Evolutionary conservation across 202 grass and related monocot species (phyloP), one percentile per base, ranked within the genome.

Genomic region (Saccharum hybrid): DNA sequence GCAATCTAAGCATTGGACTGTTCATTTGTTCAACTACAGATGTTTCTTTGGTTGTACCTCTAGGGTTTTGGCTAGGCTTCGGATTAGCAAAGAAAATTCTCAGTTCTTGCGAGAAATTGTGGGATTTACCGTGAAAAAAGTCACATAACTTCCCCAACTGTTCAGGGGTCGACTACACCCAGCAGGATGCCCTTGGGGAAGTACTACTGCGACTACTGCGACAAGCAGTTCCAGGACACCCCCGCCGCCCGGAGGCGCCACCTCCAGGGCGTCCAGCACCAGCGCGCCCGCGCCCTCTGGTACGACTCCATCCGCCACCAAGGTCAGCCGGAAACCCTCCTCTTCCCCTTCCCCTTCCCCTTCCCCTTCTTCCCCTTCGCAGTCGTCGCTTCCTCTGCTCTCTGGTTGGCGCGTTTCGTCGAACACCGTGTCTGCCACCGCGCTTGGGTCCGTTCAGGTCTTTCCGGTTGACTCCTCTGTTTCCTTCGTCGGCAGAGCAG

Each of bases 121-220:
- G 7, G 23, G 2, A 0, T 28, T n/a, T n/a, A n/a, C n/a, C n/a
- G 26, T 28, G 1, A 28, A 28, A 28, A 28, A 28, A 28, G 26
- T 28, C 26, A 28, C 26, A 28, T 28, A 28, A 28, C 26, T 28
- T 28, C 1, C 26, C 26, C 26, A 28, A 28, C 26, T 28, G 26
- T 1, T 28, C 26, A 28, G 26, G 26, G 26, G 26, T 28, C 26
- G 26, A 28, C 26, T 28, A 28, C 54, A 22, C 54, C 54, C 54
- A 59, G 4, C 41, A 15, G 40, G 86, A 93, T 95, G 92, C 90
- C 92, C 13, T 33, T 93, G 84, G 92, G 94, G 71, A 97, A 94
- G 63, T 98, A 98, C 78, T 81, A 92, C 81, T 98, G 90, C 92
- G 92, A 98, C 10, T 98, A 95, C 78, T 98, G 96, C 87, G 92